Conservation (phyloP, 2,329 filamentous ascomycete species). For the Exophiala mesophila region DNA sequence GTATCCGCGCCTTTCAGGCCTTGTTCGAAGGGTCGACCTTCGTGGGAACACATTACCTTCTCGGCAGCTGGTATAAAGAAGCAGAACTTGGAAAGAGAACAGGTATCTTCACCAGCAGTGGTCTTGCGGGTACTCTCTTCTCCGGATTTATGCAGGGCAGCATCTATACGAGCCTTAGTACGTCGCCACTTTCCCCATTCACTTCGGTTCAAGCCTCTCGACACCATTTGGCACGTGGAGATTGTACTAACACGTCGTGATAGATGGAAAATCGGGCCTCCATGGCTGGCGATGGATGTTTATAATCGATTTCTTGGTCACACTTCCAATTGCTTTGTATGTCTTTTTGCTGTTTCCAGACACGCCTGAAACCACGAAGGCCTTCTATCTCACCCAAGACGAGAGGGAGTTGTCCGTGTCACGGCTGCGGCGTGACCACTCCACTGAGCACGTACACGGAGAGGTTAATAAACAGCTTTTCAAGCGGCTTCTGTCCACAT, state of each 20-base stretch:
- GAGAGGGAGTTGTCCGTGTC: constrained; percentile 46
- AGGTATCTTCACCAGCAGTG: constrained; percentile 49
- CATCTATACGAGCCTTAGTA: no score
- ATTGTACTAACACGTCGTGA: no score
- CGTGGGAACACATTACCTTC: constrained; percentile 42
- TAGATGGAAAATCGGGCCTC: constrained; percentile 41
- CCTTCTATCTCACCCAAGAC: constrained; percentile 43
- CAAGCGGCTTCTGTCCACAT: no score
- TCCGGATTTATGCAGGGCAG: constrained; percentile 53
- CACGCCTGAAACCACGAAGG: constrained; percentile 40
- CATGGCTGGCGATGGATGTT: constrained; percentile 41
- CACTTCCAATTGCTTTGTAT: constrained; percentile 41
- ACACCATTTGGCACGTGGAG: no score
- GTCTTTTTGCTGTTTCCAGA: constrained; percentile 43
- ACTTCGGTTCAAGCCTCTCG: no score
- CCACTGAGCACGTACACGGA: no score
- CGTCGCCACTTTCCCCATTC: no score
- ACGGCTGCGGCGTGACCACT: no score
- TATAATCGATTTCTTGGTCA: constrained; percentile 38
- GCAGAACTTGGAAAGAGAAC: constrained; percentile 50
- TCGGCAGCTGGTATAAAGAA: constrained; percentile 45
- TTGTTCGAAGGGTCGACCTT: constrained; percentile 15
- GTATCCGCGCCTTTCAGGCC: constrained; percentile 12
- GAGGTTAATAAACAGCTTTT: no score
- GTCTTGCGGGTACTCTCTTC: constrained; percentile 41